Conservation (phyloP, 208 protist genomes). For the Borovskyia barvae region DNA sequence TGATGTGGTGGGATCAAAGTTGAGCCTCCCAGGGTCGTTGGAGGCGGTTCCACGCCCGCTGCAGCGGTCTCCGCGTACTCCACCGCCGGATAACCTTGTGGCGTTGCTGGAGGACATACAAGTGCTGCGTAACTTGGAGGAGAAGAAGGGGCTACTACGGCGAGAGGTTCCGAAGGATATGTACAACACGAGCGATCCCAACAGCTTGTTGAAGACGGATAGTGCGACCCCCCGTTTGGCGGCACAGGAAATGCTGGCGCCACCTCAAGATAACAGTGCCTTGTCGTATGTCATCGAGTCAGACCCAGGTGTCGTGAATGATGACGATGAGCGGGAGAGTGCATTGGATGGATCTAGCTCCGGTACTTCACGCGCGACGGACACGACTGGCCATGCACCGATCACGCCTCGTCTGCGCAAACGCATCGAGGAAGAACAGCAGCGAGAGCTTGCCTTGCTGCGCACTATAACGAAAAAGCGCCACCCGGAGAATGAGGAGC, state of each 20-base stretch:
- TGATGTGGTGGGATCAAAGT: too few species aligned
- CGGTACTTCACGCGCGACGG: conserved; percentile 8
- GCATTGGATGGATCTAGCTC: too few species aligned
- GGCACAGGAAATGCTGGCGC: too few species aligned
- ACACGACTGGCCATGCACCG: conserved; percentile 42
- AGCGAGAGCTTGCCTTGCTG: conserved; percentile 28
- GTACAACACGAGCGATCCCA: too few species aligned
- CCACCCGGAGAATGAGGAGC: conserved; percentile 10
- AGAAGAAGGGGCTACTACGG: too few species aligned
- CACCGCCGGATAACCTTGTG: background rate
- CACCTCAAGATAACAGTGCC: background rate
- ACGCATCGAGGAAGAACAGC: conserved; percentile 37
- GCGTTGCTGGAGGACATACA: conserved; percentile 19
- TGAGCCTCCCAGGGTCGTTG: too few species aligned
- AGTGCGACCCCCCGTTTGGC: too few species aligned
- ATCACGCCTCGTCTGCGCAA: conserved; percentile 31
- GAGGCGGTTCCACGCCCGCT: background rate
- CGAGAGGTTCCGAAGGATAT: too few species aligned
- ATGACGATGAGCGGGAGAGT: conserved; percentile 3
- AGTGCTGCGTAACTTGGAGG: conserved; percentile 10
- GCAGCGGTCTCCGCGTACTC: background rate
- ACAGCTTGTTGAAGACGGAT: too few species aligned
- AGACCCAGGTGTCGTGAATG: background rate
- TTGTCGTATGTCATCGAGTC: background rate
- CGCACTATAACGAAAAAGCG: conserved; percentile 15